phyloP scores from a whole-genome alignment of 495 filamentous ascomycete species.

The Eremomyces bilateralis region DNA sequence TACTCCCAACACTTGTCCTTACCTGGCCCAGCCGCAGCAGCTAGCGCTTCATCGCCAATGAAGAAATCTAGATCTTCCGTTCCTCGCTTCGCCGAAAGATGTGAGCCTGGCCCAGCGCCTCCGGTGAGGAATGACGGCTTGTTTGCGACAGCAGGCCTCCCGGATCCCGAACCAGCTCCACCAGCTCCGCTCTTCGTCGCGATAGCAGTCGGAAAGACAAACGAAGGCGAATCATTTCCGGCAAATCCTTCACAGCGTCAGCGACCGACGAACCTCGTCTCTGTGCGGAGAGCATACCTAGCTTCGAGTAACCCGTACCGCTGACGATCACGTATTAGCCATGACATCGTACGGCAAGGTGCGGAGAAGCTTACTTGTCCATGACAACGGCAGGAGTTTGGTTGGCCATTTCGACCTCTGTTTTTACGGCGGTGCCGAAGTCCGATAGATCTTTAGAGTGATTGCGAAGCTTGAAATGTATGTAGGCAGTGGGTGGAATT shows the following conservation, averaged over 20 bases:
- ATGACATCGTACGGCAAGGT: conserved; percentile 3
- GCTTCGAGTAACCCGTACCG: conserved; percentile 96
- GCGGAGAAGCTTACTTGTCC: conserved; percentile 72
- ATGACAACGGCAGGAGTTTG: conserved; percentile 99
- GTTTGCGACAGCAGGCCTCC: conserved; percentile 70
- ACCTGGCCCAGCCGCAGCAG: conserved; percentile 67
- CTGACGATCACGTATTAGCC: conserved; percentile 29
- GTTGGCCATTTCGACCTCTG: conserved; percentile 48
- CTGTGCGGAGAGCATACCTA: conserved; percentile 36
- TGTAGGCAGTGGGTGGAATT: no score
- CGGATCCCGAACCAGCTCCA: conserved; percentile 53
- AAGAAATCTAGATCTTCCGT: conserved; percentile 98
- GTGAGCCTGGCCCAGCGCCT: conserved; percentile 56
- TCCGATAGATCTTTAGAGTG: conserved; percentile 4
- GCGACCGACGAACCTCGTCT: not conserved
- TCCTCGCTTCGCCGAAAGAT: conserved; percentile 78
- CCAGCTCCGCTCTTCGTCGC: conserved; percentile 71
- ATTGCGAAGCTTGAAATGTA: conserved; percentile 3
- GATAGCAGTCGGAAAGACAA: conserved; percentile 97
- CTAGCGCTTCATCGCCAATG: conserved; percentile 88
- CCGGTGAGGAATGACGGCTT: conserved; percentile 93
- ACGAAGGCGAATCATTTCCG: conserved; percentile 96
- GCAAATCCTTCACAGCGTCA: conserved; percentile 65
- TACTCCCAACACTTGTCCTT: not conserved
- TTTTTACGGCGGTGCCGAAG: conserved; percentile 10